Evolutionary conservation across 768 basidiomycete genomes (phyloP).

Genomic region (Epithele typhae): DNA sequence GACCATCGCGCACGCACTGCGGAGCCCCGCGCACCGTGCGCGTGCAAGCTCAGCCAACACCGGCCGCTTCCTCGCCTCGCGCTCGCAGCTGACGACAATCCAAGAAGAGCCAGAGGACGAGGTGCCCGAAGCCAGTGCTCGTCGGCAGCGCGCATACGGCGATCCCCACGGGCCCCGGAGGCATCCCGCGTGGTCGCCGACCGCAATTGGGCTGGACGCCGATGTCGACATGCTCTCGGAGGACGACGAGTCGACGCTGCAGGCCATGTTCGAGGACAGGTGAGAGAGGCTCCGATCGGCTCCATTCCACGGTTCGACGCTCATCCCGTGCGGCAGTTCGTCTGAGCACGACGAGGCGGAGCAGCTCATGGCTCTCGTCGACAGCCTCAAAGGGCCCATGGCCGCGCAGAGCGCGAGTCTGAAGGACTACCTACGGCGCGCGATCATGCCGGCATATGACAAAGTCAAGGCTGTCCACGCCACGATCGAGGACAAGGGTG

Average conservation of each 20-base stretch:
- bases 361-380: constrained; percentile 21
- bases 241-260: constrained; percentile 30
- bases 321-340: constrained; percentile 15
- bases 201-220: constrained; percentile 1
- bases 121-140: constrained; percentile 1
- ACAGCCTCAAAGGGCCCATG: constrained; percentile 25
- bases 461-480: constrained; percentile 34
- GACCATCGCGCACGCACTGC: too few species aligned
- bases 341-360: constrained; percentile 19
- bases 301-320: neutral
- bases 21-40: constrained; percentile 10
- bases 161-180: constrained; percentile 4
- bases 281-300: too few species aligned
- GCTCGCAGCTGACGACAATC: constrained; percentile 14
- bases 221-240: constrained; percentile 23
- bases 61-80: constrained; percentile 11
- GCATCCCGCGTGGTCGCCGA: neutral
- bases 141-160: neutral
- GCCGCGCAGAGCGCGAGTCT: constrained; percentile 19
- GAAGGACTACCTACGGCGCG: constrained; percentile 29
- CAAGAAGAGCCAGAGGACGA: constrained; percentile 16
- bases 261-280: constrained; percentile 27
- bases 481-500: constrained; percentile 28
- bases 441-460: constrained; percentile 32
- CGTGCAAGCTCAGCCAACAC: constrained; percentile 13